Conservation (phyloP, 805 yeast genomes). For the Kodamaea restingae region DNA sequence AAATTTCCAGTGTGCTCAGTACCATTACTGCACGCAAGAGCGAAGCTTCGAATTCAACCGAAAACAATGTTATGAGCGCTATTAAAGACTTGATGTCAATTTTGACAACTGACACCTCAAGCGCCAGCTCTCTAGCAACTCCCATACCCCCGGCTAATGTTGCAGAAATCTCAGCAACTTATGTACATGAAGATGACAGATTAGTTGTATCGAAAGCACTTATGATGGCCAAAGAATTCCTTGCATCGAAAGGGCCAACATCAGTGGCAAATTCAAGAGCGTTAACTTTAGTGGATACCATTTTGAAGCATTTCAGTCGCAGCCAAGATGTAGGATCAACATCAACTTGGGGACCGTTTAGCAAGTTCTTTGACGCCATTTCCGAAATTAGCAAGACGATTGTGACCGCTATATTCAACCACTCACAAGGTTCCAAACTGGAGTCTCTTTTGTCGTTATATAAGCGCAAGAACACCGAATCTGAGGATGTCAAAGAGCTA, state of each 20-base stretch:
- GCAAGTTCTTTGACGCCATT: conserved; percentile 8
- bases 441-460: conserved; percentile 19
- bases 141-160: conserved; percentile 9
- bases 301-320: conserved; percentile 17
- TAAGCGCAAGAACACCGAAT: conserved; percentile 18
- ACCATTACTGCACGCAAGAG: conserved; percentile 27
- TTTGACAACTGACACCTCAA: conserved; percentile 14
- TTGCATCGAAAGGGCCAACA: conserved; percentile 15
- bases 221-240: conserved; percentile 27
- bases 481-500: conserved; percentile 48
- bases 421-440: conserved; percentile 17
- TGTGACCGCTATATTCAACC: conserved; percentile 10
- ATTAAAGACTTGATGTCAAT: conserved; percentile 38
- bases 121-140: conserved; percentile 11
- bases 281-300: conserved; percentile 21
- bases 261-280: conserved; percentile 18
- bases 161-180: conserved; percentile 19
- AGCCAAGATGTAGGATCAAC: not conserved
- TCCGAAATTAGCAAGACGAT: conserved; percentile 8
- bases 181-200: conserved; percentile 19
- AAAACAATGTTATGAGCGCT: conserved; percentile 31
- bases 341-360: not conserved
- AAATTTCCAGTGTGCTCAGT: conserved; percentile 29
- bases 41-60: conserved; percentile 13
- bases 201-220: conserved; percentile 27